A percentile compares a stretch with the other conserved stretches of the same genome.
These are phyloP conservation scores for Tetrahymena thermophila DNA, from an alignment of 73 alveolate species.

Conservation along the genomic window DNA sequence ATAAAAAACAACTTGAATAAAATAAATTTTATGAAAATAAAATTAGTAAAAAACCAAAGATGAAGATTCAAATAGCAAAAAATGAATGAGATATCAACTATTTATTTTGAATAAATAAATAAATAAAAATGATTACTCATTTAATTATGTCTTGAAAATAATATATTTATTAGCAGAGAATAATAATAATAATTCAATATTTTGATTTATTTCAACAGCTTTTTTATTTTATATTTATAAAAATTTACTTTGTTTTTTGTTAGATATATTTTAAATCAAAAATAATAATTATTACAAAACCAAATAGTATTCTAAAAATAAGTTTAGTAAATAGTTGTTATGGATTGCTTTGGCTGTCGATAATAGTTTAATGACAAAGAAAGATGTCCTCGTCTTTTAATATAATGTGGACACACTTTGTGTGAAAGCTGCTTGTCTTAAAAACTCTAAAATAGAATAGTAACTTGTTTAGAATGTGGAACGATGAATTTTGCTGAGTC, in stretches of 20 bases:
- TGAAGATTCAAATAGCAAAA: no score
- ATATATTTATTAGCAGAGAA: neutral
- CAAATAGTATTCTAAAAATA: neutral
- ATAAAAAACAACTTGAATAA: neutral
- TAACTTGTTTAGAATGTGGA: neutral
- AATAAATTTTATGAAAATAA: no score
- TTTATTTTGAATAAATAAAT: no score
- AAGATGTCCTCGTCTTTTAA: neutral
- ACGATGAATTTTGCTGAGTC: neutral
- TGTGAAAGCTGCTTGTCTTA: neutral
- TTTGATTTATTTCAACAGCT: neutral
- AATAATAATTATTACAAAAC: neutral
- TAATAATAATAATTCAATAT: no score
- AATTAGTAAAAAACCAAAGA: no score
- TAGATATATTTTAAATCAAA: neutral
- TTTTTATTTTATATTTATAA: no score
- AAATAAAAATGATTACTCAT: neutral
- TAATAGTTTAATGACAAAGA: neutral
- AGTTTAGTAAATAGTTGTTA: neutral
- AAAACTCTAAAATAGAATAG: neutral
- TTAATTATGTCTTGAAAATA: neutral
- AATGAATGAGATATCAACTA: neutral
- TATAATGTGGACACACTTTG: neutral
- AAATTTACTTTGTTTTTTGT: neutral
- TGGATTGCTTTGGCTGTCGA: neutral